Evolutionary conservation across 495 filamentous ascomycete genomes (phyloP), one percentile per base, ranked within the genome.

Genomic region (Penicillium cataractarum): DNA sequence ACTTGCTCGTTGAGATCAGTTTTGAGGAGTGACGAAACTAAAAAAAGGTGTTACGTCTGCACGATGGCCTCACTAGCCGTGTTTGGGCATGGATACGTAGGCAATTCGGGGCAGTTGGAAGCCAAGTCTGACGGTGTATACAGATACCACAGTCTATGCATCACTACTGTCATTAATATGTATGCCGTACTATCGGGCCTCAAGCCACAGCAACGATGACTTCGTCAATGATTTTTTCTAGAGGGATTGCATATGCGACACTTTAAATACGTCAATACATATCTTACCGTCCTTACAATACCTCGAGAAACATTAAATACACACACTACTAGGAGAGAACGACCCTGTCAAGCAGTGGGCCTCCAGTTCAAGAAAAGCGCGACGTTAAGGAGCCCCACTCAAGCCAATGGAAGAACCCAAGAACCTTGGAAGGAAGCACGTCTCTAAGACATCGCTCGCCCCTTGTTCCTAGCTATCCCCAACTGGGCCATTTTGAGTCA

Each of bases 321-420:
- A n/a, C n/a, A 46, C 42, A 46, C 42, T 0, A 19, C 24, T 10
- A 48, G 7, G 44, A 26, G 8, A 48, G 68, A 70, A 65, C 65
- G 55, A 62, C 62, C 54, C 68, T 66, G 66, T 71, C 69, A 69
- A 62, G 4, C n/a, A 58, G 64, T 69, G 66, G 64, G 31, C 26
- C 57, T 51, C 17, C 29, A 13, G 13, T 27, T 62, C 64, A 53
- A 55, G 51, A 31, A n/a, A 64, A 65, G 63, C 61, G 62, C 60
- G 61, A 62, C 66, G 64, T 68, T 68, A 69, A 67, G 40, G n/a
- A 49, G 48, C 60, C 61, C 57, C 62, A 62, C 64, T 57, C 39
- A 69, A 68, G 65, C 70, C 70, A 68, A 71, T 69, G 70, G 70
- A 73, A 68, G 65, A 63, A 61, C 55, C 70, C 55, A 71, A 71